phyloP scores from a whole-genome alignment of 23 red algal genomes.

The Agarophyton chilense region DNA sequence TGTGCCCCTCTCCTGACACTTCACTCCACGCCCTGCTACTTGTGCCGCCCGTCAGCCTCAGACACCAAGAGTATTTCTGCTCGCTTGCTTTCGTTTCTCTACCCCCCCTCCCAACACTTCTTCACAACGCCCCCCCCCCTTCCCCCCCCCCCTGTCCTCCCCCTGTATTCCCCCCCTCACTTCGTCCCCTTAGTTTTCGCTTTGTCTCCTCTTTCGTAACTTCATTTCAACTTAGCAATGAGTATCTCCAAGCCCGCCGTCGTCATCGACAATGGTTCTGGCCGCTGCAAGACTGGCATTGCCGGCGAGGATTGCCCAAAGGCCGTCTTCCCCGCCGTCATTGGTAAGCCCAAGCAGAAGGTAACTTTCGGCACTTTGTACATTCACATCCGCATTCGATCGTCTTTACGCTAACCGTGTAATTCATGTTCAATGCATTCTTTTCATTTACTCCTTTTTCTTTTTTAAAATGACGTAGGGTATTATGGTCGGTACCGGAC shows the following conservation, averaged over 20 bases:
- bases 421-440: neutral
- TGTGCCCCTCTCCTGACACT: conserved; percentile 7
- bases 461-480: conserved; percentile 31
- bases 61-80: neutral
- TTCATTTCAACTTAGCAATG: neutral
- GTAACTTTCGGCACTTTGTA: neutral
- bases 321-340: conserved; percentile 97
- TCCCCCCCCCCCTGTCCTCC: conserved; percentile 1
- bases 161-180: neutral
- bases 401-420: neutral
- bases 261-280: conserved; percentile 99
- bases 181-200: neutral
- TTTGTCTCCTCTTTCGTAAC: neutral
- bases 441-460: neutral
- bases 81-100: neutral
- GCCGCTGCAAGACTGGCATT: conserved; percentile 97
- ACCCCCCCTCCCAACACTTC: neutral
- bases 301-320: conserved; percentile 98
- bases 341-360: conserved; percentile 96
- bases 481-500: conserved; percentile 98
- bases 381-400: neutral
- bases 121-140: no score
- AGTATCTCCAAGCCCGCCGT: conserved; percentile 88
- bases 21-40: neutral
- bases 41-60: neutral